Evolutionary conservation across 78 protist species (phyloP), one percentile per base, ranked within the genome.

Genomic region (Polysphondylium violaceum): DNA sequence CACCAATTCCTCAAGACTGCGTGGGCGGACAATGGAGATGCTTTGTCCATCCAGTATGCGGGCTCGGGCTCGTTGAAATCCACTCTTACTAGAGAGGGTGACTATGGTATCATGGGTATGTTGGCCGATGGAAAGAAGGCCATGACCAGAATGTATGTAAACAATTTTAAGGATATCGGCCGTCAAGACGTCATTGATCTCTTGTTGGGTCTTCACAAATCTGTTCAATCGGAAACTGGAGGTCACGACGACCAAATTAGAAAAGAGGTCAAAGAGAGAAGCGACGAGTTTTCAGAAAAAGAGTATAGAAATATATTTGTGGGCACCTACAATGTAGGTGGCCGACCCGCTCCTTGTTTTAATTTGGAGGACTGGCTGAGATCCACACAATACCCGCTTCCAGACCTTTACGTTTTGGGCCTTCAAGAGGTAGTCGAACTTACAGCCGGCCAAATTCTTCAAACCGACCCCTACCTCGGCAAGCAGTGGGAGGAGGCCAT

Each of bases 11-110:
- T 83, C 33, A 83, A 83, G 31, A 83, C 79, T 14, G 23, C 87
- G 35, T 96, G 98, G 98, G 96, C 94, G 8, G 90, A 95, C 69
- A 95, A 96, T 60, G 98, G 95, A 8, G 98, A 96, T 69, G 92
- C 92, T 19, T 51, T 96, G 12, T 76, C 94, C 7, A 93, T 86
- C 47, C 88, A 65, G 21, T 96, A 96, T 33, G 92, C 98, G 1
- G 98, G 98, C 8, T 94, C 97, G 27, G 97, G 97, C 2, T 95
- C 97, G 7, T 79, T 95, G 59, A 94, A 76, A 55, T 87, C 88
- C 3, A 78, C 96, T 1, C 31, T 64, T 31, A 87, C 90, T n/a
- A 87, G 96, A 65, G 93, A 86, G n/a, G 88, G 96, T 55, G 88
- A 92, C 12, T 92, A 76, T 64, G 86, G 93, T 33, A 55, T 81